These are phyloP conservation scores for Xerocomellus amylosporus DNA, from an alignment of 768 basidiomycete species.

Conservation along the genomic window DNA sequence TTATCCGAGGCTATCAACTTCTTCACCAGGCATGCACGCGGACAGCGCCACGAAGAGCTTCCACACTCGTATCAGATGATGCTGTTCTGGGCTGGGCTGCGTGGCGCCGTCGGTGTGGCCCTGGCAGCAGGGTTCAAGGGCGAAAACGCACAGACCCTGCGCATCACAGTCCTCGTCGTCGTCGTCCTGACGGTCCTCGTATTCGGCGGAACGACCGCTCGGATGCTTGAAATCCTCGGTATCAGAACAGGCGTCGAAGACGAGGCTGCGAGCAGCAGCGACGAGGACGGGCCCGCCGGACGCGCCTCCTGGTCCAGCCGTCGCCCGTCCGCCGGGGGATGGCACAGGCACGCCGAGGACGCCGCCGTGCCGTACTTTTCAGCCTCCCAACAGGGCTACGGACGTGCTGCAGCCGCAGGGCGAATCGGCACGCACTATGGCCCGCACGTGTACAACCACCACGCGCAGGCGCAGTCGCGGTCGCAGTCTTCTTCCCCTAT, in stretches of 20 bases:
- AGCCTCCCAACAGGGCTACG: conserved; percentile 23
- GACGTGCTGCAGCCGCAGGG: conserved; percentile 39
- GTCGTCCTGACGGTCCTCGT: conserved; percentile 92
- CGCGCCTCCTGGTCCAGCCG: conserved; percentile 36
- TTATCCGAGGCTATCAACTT: conserved; percentile 94
- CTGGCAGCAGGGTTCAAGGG: conserved; percentile 95
- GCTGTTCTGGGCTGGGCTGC: conserved; percentile 97
- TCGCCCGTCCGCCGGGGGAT: conserved; percentile 36
- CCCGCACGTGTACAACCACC: conserved; percentile 60
- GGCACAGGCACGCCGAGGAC: conserved; percentile 45
- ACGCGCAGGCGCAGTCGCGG: conserved; percentile 39
- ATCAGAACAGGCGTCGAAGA: conserved; percentile 95
- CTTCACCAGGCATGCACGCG: conserved; percentile 78
- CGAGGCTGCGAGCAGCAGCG: conserved; percentile 61
- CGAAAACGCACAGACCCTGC: conserved; percentile 84
- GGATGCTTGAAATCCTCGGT: conserved; percentile 97
- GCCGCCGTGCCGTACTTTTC: conserved; percentile 38
- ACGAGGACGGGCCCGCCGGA: conserved; percentile 44
- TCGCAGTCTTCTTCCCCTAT: conserved; percentile 16
- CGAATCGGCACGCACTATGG: conserved; percentile 59
- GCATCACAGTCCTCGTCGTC: conserved; percentile 92
- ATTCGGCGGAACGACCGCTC: conserved; percentile 95
- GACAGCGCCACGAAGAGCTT: conserved; percentile 84
- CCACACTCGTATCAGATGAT: conserved; percentile 99
- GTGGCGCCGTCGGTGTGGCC: conserved; percentile 97